Evolutionary conservation across 176 grass and related monocot genomes (phyloP).

Genomic region (maize (Zea mays)): DNA sequence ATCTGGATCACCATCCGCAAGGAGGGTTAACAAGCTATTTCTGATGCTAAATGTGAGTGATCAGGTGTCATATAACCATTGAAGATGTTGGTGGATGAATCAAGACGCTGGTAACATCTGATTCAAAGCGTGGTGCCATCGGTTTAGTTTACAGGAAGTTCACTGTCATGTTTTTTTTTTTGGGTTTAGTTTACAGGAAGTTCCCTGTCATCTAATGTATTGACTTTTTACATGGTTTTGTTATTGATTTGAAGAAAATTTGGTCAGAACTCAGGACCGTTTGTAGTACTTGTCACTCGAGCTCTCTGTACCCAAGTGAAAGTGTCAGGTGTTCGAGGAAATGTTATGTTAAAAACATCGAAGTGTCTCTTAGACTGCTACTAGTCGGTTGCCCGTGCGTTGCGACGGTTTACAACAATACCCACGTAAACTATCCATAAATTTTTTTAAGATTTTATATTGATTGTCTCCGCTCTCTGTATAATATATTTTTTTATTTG

Average conservation of each 20-base stretch:
- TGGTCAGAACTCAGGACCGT: not conserved
- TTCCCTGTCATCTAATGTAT: too few species aligned
- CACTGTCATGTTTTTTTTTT: not conserved
- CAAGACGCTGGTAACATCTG: not conserved
- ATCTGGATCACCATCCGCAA: constrained; percentile 7
- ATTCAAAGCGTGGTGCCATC: not conserved
- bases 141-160: not conserved
- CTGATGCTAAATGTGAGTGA: not conserved
- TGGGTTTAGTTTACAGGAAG: too few species aligned
- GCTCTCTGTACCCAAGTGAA: not conserved
- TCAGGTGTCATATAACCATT: not conserved
- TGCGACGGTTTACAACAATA: too few species aligned
- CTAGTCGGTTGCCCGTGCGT: too few species aligned
- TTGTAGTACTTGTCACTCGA: not conserved
- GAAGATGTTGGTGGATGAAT: not conserved
- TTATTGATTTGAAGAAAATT: not conserved
- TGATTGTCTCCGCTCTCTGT: too few species aligned
- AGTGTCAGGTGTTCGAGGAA: not conserved
- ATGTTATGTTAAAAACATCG: not conserved
- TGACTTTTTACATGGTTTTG: not conserved
- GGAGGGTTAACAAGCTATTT: not conserved
- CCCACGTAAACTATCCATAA: too few species aligned
- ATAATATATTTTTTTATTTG: too few species aligned
- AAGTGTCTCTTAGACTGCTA: not conserved
- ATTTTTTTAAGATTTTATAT: too few species aligned